Evolutionary conservation across 2,329 filamentous ascomycete genomes (phyloP), one percentile per base, ranked within the genome.

Genomic region (Arthrobotrys entomopaga): DNA sequence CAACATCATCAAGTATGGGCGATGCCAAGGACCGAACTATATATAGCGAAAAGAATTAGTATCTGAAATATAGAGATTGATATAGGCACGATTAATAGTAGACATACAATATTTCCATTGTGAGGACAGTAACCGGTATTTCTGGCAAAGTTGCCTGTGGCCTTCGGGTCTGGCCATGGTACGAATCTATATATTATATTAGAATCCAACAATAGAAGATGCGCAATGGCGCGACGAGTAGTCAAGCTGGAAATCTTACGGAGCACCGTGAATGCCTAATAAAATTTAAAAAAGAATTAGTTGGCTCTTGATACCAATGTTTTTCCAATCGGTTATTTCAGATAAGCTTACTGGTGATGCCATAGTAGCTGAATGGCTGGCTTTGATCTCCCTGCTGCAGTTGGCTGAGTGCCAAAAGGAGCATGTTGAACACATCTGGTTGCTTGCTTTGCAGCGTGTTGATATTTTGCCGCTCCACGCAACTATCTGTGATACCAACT

Each of bases 1-100:
- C 15, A 79, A 29, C 48, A 79, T 66, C 15, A 74, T 42, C 46
- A 79, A 42, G 50, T 79, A 80, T 2, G 78, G 78, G 24, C 79
- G 75, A 70, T 80, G 79, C 79, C 79, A 80, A 50, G 78, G 78
- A 6, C 70, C 65, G 54, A 80, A 80, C 48, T 70, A 16, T 8
- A 5, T 24, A 16, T 20, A 8, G 26, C n/a, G 24, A 2, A 11
- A 42, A 5, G 20, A 15, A 11, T 61, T 42, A 60, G 40, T 13
- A 19, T 10, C 29, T 16, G 11, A 19, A n/a, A 42, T 10, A 40
- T 24, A 8, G 2, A 40, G 29, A 53, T 53, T 42, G 7, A 3
- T 38, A 19, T 46, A 46, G 11, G 42, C 24, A 34, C 19, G 7
- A 2, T 2, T 8, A 22, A 15, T 10, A n/a, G 16, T 10, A 8